Evolutionary conservation across 495 filamentous ascomycete species (phyloP).

Genomic region (Amorphotheca resinae): DNA sequence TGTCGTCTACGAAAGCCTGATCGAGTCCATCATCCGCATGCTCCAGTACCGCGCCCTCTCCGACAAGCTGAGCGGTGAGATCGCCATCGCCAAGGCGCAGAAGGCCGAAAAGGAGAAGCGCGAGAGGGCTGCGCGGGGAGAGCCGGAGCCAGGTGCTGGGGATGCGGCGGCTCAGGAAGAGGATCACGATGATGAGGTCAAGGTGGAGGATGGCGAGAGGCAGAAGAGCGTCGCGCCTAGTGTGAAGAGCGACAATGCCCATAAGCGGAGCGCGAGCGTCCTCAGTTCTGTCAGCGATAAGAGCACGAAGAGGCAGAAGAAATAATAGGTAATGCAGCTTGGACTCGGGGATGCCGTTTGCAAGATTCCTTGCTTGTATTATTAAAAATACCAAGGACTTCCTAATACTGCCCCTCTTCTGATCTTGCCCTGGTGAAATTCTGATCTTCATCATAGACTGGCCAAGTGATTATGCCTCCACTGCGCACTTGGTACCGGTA

Average conservation of each 20-base stretch:
- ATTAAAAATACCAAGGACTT: too few species aligned
- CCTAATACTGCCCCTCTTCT: too few species aligned
- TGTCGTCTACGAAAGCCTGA: conserved; percentile 68
- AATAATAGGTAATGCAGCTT: conserved; percentile 35
- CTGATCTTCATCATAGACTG: too few species aligned
- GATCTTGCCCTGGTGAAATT: too few species aligned
- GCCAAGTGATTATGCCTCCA: too few species aligned
- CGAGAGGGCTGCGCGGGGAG: conserved; percentile 11
- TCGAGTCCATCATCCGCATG: conserved; percentile 57
- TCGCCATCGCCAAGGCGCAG: conserved; percentile 55
- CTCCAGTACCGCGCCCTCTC: conserved; percentile 71
- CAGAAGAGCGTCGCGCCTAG: conserved; percentile 14
- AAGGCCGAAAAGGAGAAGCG: conserved; percentile 47
- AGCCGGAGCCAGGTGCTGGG: conserved; percentile 8
- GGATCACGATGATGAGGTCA: conserved; percentile 22
- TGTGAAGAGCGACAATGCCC: conserved; percentile 15
- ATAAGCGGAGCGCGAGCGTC: conserved; percentile 69
- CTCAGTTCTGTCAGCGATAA: conserved; percentile 56
- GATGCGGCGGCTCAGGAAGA: conserved; percentile 15
- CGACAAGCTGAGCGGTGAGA: conserved; percentile 80
- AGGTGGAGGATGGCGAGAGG: conserved; percentile 16
- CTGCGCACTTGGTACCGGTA: too few species aligned
- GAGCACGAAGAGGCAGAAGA: conserved; percentile 58
- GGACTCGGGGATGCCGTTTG: background rate
- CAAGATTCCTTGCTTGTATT: too few species aligned